These are phyloP conservation scores for Coemansia sp. DNA, from an alignment of 192 early-diverging fungal genomes.

Conservation along the genomic window DNA sequence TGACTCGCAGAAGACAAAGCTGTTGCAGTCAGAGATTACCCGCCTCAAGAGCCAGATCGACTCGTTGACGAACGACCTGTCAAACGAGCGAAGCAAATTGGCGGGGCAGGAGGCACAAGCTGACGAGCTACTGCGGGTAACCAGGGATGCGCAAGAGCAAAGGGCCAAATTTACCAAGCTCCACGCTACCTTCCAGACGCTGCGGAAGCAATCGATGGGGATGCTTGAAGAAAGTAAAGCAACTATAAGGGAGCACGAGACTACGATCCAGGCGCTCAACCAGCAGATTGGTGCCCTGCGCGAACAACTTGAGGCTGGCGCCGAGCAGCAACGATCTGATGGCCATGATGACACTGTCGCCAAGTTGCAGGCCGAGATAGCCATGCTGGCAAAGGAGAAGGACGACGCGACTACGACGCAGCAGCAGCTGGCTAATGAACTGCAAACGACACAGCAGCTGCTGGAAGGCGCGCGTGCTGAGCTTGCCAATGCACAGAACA, in stretches of 20 bases:
- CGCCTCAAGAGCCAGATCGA: constrained; percentile 19
- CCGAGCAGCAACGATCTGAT: not conserved
- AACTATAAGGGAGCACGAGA: constrained; percentile 26
- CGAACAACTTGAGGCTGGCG: not conserved
- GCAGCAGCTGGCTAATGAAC: constrained; percentile 22
- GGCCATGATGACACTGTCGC: constrained; percentile 18
- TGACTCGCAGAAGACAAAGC: constrained; percentile 5
- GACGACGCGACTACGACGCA: constrained; percentile 42
- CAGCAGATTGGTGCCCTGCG: constrained; percentile 25
- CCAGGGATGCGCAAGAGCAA: constrained; percentile 11
- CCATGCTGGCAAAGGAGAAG: constrained; percentile 41
- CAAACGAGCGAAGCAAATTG: not conserved
- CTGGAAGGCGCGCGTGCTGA: constrained; percentile 23
- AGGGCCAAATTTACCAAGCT: constrained; percentile 41
- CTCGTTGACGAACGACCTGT: constrained; percentile 8
- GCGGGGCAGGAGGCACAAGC: not conserved
- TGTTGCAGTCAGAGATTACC: constrained; percentile 25
- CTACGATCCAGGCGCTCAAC: constrained; percentile 33
- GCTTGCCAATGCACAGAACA: constrained; percentile 6
- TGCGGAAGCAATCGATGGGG: constrained; percentile 43
- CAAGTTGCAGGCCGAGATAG: constrained; percentile 26
- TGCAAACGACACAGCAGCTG: constrained; percentile 16
- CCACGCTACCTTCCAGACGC: constrained; percentile 35
- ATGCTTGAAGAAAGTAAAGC: constrained; percentile 30
- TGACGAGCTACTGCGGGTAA: not conserved